Conservation (phyloP, 1,139 yeast genomes). For the Nakaseomyces delphensis region DNA sequence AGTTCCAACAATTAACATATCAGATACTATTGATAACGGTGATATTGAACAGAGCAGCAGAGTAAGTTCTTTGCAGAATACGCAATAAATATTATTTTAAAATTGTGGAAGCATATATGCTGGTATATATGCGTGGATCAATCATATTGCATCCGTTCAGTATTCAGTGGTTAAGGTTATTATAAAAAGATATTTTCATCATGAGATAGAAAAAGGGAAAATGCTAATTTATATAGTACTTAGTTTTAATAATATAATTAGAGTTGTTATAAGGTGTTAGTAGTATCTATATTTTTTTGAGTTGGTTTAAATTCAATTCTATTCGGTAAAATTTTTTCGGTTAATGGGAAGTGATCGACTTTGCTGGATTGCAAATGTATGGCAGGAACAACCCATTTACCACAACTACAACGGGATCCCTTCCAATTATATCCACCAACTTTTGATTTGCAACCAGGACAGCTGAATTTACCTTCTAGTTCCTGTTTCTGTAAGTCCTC, state of each 20-base stretch:
- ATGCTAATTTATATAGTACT: too few relatives aligned
- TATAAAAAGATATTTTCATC: too few relatives aligned
- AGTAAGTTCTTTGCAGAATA: conserved; percentile 13
- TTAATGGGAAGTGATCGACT: conserved; percentile 52
- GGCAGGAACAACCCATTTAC: conserved; percentile 93
- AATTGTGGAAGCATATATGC: too few relatives aligned
- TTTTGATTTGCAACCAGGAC: conserved; percentile 79
- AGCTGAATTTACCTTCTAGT: conserved; percentile 74
- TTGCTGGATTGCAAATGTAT: conserved; percentile 72
- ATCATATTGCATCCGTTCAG: too few relatives aligned
- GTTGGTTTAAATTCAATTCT: conserved; percentile 18
- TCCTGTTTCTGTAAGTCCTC: conserved; percentile 54
- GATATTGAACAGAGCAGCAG: conserved; percentile 14
- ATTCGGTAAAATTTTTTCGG: conserved; percentile 22
- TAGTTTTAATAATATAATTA: too few relatives aligned
- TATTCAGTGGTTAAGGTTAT: too few relatives aligned
- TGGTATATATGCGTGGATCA: too few relatives aligned
- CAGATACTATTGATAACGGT: conserved; percentile 17
- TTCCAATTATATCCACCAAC: conserved; percentile 92
- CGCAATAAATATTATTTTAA: too few relatives aligned
- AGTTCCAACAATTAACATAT: conserved; percentile 16
- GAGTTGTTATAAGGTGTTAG: background rate
- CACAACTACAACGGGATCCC: conserved; percentile 91
- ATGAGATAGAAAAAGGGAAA: too few relatives aligned
- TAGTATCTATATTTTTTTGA: background rate